Evolutionary conservation across 129 eudicot genomes (phyloP).

Genomic region (Helichrysum umbraculigerum): DNA sequence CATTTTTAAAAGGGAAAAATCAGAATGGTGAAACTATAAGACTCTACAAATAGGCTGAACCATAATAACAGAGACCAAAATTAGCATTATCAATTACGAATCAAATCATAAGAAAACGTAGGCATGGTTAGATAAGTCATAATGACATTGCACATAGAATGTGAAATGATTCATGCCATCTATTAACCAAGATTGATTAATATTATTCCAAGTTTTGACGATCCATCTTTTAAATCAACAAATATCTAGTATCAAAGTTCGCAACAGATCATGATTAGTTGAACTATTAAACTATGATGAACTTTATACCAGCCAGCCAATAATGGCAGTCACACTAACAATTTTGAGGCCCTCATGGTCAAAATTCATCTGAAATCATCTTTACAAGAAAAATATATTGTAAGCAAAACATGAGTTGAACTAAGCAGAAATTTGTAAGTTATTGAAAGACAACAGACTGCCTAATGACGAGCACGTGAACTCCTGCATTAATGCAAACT

Average conservation of each 20-base stretch:
- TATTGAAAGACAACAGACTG: too few species aligned
- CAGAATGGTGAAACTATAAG: constrained; percentile 30
- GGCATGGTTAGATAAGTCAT: background rate
- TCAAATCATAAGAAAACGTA: background rate
- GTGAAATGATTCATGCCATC: constrained; percentile 5
- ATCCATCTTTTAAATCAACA: background rate
- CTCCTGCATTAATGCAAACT: too few species aligned
- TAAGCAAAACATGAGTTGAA: too few species aligned
- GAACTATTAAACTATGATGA: too few species aligned
- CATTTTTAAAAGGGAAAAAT: constrained; percentile 21
- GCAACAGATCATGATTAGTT: background rate
- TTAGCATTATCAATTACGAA: constrained; percentile 5
- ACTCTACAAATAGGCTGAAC: constrained; percentile 35
- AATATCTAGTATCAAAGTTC: background rate
- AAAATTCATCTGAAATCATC: too few species aligned
- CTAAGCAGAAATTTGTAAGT: too few species aligned
- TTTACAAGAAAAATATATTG: too few species aligned
- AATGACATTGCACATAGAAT: background rate
- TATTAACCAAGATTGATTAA: background rate
- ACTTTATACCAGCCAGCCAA: too few species aligned
- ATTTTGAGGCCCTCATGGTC: too few species aligned
- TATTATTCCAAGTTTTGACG: background rate
- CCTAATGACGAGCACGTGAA: too few species aligned
- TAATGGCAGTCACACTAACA: too few species aligned
- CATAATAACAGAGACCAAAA: constrained; percentile 28